Percentiles rank a stretch among this genome's conserved stretches.
Evolutionary conservation across 1,284 basidiomycete species (phyloP).

Genomic region (Singerocomus rubriflavus): DNA sequence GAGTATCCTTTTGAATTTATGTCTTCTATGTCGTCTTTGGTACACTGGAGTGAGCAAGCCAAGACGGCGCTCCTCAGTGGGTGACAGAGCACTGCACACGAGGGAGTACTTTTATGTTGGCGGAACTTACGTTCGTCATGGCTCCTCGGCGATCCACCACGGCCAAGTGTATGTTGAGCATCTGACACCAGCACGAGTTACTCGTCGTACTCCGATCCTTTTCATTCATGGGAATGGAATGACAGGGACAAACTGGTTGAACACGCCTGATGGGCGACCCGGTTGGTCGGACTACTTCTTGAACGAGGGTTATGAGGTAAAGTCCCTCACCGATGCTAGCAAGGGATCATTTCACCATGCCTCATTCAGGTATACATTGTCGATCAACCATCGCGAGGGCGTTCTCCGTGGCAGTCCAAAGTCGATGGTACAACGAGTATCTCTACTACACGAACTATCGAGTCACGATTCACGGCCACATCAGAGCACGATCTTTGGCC

Average conservation of each 20-base stretch:
- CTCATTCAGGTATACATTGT: conserved; percentile 43
- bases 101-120: conserved; percentile 47
- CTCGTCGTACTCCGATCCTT: conserved; percentile 39
- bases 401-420: conserved; percentile 44
- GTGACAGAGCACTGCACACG: conserved; percentile 33
- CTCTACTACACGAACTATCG: conserved; percentile 34
- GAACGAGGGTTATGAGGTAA: conserved; percentile 44
- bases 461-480: conserved; percentile 45
- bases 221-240: conserved; percentile 48
- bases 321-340: neutral
- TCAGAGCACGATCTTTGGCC: conserved; percentile 43
- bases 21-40: conserved; percentile 14
- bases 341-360: neutral
- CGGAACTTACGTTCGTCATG: conserved; percentile 33
- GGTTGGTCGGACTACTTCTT: conserved; percentile 53
- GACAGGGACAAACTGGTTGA: conserved; percentile 48
- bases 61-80: conserved; percentile 1
- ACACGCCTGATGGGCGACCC: conserved; percentile 47
- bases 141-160: conserved; percentile 34
- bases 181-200: conserved; percentile 38
- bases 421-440: conserved; percentile 38
- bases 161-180: conserved; percentile 51
- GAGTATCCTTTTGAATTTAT: conserved; percentile 23
- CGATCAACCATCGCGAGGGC: conserved; percentile 49
- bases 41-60: conserved; percentile 1